These are phyloP conservation scores for Graphilbum fragrans DNA, from an alignment of 2,329 filamentous ascomycete species.

Conservation along the genomic window DNA sequence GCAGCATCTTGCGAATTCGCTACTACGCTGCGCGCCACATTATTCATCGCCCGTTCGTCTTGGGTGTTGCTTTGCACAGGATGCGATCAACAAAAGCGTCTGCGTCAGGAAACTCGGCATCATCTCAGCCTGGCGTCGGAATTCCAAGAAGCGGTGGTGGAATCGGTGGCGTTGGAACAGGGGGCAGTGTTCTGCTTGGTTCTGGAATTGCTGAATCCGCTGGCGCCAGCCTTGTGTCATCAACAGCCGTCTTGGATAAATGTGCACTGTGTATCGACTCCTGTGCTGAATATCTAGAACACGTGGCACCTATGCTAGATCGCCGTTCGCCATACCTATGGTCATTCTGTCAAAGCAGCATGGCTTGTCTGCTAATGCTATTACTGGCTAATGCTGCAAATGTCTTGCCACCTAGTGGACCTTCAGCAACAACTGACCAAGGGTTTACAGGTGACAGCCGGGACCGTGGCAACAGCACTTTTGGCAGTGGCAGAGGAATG, in stretches of 20 bases:
- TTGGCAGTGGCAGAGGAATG: constrained; percentile 14
- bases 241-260: constrained; percentile 19
- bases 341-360: constrained; percentile 21
- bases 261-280: constrained; percentile 22
- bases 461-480: background rate
- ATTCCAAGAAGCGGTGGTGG: too few relatives aligned
- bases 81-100: constrained; percentile 1
- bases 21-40: constrained; percentile 62
- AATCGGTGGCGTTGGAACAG: too few relatives aligned
- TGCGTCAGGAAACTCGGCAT: background rate
- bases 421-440: background rate
- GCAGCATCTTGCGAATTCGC: constrained; percentile 56
- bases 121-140: too few relatives aligned
- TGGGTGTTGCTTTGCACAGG: constrained; percentile 16
- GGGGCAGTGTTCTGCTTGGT: too few relatives aligned
- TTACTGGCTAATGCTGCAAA: constrained; percentile 18
- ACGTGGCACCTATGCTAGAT: constrained; percentile 21
- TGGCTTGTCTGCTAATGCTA: constrained; percentile 21
- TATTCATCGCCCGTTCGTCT: constrained; percentile 50
- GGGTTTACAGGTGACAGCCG: background rate
- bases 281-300: constrained; percentile 21
- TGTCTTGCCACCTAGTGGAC: constrained; percentile 1
- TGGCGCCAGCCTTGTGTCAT: constrained; percentile 3
- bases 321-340: constrained; percentile 25
- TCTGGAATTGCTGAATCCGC: too few relatives aligned